Evolutionary conservation across 1,139 yeast genomes (phyloP).

Genomic region (Saccharomycopsis hybrid): DNA sequence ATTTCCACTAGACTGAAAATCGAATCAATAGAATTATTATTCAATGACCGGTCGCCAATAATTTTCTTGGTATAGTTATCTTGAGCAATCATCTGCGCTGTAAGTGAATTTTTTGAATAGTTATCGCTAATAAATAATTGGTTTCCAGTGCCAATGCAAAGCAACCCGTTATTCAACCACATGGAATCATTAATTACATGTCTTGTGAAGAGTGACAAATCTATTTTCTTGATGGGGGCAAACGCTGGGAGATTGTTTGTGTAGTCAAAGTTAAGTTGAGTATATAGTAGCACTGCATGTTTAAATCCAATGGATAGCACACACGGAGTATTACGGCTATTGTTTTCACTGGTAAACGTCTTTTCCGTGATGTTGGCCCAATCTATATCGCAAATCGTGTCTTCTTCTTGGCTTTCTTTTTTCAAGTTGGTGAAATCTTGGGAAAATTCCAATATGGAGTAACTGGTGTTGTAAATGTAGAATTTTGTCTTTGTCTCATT

Average conservation of each 20-base stretch:
- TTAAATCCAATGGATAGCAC: conserved; percentile 75
- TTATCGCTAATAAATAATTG: conserved; percentile 81
- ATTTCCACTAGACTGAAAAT: conserved; percentile 64
- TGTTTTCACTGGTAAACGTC: conserved; percentile 76
- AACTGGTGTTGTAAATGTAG: conserved; percentile 70
- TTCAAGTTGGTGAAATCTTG: conserved; percentile 28
- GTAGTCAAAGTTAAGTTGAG: conserved; percentile 83
- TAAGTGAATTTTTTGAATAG: conserved; percentile 37
- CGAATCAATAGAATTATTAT: conserved; percentile 35
- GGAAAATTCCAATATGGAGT: conserved; percentile 62
- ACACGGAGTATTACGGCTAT: conserved; percentile 61
- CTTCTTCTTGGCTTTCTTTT: conserved; percentile 29
- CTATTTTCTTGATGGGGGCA: conserved; percentile 67
- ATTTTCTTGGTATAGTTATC: conserved; percentile 37
- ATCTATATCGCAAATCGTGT: conserved; percentile 32
- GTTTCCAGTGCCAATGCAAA: conserved; percentile 85
- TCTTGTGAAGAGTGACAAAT: conserved; percentile 62
- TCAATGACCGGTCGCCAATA: conserved; percentile 19
- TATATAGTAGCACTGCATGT: conserved; percentile 56
- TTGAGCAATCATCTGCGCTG: conserved; percentile 37
- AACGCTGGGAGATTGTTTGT: conserved; percentile 75
- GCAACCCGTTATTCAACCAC: conserved; percentile 74
- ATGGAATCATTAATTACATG: conserved; percentile 84
- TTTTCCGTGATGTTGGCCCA: conserved; percentile 27
- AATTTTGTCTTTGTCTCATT: conserved; percentile 45